Evolutionary conservation across 345 rosid genomes (phyloP).

Genomic region (Capsella bursapastoris): DNA sequence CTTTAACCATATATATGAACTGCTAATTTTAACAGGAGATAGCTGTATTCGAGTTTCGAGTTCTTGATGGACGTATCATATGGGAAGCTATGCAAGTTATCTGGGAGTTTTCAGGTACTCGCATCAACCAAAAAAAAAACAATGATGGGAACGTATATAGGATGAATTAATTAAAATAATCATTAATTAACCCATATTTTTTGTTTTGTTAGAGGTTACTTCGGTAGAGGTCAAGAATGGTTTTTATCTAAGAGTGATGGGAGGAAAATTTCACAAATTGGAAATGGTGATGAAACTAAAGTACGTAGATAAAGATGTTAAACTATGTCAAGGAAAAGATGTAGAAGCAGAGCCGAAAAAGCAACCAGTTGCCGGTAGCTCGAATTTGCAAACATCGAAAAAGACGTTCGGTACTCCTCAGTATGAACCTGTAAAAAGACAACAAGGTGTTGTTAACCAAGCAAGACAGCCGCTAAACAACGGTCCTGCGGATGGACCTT

Average conservation of each 20-base stretch:
- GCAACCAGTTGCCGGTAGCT: not conserved
- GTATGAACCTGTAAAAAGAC: not conserved
- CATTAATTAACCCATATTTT: not conserved
- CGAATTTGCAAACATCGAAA: not conserved
- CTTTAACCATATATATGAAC: not conserved
- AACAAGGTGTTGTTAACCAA: not conserved
- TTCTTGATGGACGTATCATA: not conserved
- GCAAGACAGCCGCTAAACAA: not conserved
- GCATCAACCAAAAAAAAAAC: too few relatives aligned
- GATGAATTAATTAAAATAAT: too few relatives aligned
- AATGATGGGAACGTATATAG: too few relatives aligned
- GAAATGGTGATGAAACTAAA: not conserved
- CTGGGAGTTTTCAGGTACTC: conserved; percentile 9
- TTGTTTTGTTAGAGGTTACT: not conserved
- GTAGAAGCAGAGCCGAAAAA: not conserved
- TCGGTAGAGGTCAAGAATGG: not conserved
- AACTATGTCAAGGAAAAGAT: not conserved
- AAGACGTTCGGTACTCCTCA: not conserved
- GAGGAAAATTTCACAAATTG: not conserved
- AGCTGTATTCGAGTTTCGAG: not conserved
- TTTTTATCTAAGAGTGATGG: not conserved
- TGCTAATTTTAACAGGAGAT: not conserved
- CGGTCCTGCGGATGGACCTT: not conserved
- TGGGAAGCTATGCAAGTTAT: not conserved
- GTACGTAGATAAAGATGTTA: not conserved